Base-by-base conservation (phyloP, 169 alveolate species). In the Perkinsus olseni region DNA sequence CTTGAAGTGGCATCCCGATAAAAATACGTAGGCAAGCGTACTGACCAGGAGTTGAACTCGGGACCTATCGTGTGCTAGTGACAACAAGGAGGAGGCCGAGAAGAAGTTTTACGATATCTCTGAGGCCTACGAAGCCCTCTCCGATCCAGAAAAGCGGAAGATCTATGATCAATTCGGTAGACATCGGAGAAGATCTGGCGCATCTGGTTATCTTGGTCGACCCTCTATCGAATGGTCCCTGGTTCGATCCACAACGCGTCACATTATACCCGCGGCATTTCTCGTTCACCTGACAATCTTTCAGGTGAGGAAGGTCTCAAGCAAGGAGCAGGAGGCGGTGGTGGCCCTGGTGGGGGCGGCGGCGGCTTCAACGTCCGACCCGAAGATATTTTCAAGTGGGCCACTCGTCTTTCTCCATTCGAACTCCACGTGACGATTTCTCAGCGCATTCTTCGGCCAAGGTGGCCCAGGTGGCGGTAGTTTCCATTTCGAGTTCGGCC, bases 81-180 rank as follows among this genome's bases (percentile, higher is more conserved):
- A 62, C 17, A 62, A 62, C 17, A 62, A 62, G 17, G 82, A 62
- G 31, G 98, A 98, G 91, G 98, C 96, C 95, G 97, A 97, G 39
- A 97, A 96, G 91, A 95, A 95, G 95, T 97, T 97, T 93, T 94
- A 96, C 93, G 98, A 97, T 93, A 91, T 98, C 45, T 94, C 97
- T 48, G 95, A 96, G 74, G 99, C 99, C 0, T 96, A 97, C 93
- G 99, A 98, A 94, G 95, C 96, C 21, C 95, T 98, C 31, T 93
- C 97, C 31, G 98, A 98, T 92, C 97, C 98, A 21, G 97, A 97
- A 92, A 97, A 97, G 93, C 95, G 98, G 91, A 97, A 97, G 74
- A 91, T 97, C 37, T 97, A 97, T 92, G 99, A 97, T 93, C 97
- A 96, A 50, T 96, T 95, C 91, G 99, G 99, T 24, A 97, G 96